Evolutionary conservation across 208 protist species (phyloP).

Genomic region (Trypanosoma congolense): DNA sequence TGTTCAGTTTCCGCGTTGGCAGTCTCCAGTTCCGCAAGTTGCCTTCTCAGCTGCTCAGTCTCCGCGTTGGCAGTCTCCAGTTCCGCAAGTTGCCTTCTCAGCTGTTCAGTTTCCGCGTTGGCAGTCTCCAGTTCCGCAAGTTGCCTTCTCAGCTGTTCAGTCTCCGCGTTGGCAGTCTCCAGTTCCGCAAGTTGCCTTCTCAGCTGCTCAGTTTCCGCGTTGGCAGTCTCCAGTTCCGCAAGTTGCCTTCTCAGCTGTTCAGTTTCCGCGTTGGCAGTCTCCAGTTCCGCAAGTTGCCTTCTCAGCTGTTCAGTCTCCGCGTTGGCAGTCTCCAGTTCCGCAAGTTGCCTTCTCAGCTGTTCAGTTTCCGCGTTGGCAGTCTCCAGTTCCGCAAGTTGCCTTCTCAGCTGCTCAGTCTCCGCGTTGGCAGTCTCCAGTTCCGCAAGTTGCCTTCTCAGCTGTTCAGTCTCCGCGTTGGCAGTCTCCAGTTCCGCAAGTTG

Average conservation of each 20-base stretch:
- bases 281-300: too few relatives aligned
- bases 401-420: constrained; percentile 12
- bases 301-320: constrained; percentile 11
- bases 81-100: not conserved
- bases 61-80: constrained; percentile 5
- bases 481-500: not conserved
- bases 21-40: not conserved
- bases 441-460: not conserved
- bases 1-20: not conserved
- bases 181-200: not conserved
- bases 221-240: not conserved
- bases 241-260: not conserved
- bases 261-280: not conserved
- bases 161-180: constrained; percentile 2
- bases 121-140: not conserved
- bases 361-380: not conserved
- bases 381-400: not conserved
- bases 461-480: not conserved
- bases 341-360: not conserved
- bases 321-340: constrained; percentile 1
- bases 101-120: not conserved
- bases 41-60: constrained; percentile 3
- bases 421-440: constrained; percentile 1
- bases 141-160: not conserved
- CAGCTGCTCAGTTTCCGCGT: not conserved